Evolutionary conservation across 2,329 filamentous ascomycete genomes (phyloP).

Genomic region (Colletotrichum spaethianum): DNA sequence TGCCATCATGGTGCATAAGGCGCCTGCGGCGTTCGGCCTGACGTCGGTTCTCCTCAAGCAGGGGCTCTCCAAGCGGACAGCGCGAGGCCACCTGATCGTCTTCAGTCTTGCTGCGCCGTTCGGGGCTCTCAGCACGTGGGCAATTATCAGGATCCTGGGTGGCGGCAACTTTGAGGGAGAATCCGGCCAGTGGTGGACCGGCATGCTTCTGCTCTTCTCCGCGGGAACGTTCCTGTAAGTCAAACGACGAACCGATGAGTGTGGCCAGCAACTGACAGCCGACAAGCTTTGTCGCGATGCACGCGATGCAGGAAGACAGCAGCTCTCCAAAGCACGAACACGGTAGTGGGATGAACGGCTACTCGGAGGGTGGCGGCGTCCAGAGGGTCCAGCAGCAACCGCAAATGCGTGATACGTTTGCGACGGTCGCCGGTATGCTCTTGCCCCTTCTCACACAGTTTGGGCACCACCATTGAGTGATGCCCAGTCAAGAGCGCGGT

Average conservation of each 20-base stretch:
- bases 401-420: constrained; percentile 77
- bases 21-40: constrained; percentile 93
- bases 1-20: constrained; percentile 98
- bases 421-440: constrained; percentile 82
- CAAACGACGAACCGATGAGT: not conserved
- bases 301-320: constrained; percentile 90
- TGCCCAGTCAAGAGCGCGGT: not conserved
- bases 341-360: constrained; percentile 65
- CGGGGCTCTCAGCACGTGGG: constrained; percentile 87
- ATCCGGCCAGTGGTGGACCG: constrained; percentile 87
- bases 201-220: constrained; percentile 93
- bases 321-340: constrained; percentile 66
- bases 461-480: constrained; percentile 76
- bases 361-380: constrained; percentile 55
- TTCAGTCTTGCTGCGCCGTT: constrained; percentile 93
- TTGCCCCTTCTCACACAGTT: constrained; percentile 83
- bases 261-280: constrained; percentile 9
- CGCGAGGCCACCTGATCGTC: constrained; percentile 86
- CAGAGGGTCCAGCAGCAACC: constrained; percentile 69
- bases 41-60: constrained; percentile 93
- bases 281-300: constrained; percentile 93
- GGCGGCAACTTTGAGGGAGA: constrained; percentile 72
- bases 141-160: constrained; percentile 81
- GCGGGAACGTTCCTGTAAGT: constrained; percentile 94
- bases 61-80: constrained; percentile 88